A percentile compares a stretch with the other conserved stretches of the same genome.
Evolutionary conservation across 2,329 filamentous ascomycete genomes (phyloP).

Genomic region (Aspergillus floridensis): DNA sequence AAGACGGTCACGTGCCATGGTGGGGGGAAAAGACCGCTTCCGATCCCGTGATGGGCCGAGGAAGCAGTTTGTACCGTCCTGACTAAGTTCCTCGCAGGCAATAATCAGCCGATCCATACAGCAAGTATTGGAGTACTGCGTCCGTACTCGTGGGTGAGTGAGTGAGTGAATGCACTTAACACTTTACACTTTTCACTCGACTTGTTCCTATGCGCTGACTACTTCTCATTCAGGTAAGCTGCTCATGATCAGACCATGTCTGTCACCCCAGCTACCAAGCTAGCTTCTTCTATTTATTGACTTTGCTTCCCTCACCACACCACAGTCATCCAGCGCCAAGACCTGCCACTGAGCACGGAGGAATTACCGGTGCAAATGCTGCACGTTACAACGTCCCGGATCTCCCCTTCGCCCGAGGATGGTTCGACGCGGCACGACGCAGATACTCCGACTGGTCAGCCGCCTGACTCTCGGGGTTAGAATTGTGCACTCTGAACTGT

Average conservation of each 20-base stretch:
- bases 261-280: not conserved
- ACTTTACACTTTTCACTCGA: too few species aligned
- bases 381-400: constrained; percentile 22
- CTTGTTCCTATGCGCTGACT: too few species aligned
- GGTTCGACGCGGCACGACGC: constrained; percentile 16
- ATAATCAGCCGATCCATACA: constrained; percentile 3
- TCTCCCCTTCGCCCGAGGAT: constrained; percentile 32
- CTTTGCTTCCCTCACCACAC: not conserved
- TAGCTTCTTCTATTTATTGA: not conserved
- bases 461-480: constrained; percentile 10
- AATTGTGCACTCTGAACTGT: not conserved
- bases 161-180: not conserved
- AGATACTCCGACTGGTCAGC: constrained; percentile 7
- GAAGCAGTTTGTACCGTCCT: not conserved
- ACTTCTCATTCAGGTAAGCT: not conserved
- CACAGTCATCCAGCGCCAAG: not conserved
- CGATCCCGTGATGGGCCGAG: constrained; percentile 23
- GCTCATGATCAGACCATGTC: not conserved
- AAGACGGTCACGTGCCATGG: constrained; percentile 23
- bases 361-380: constrained; percentile 17
- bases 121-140: not conserved
- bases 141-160: too few species aligned
- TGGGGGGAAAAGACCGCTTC: not conserved
- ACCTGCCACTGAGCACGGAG: not conserved
- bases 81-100: too few species aligned